A percentile compares a stretch with the other conserved stretches of the same genome.
These are phyloP conservation scores for Pythium plurisporium DNA, from an alignment of 352 stramenopile species.

Conservation along the genomic window DNA sequence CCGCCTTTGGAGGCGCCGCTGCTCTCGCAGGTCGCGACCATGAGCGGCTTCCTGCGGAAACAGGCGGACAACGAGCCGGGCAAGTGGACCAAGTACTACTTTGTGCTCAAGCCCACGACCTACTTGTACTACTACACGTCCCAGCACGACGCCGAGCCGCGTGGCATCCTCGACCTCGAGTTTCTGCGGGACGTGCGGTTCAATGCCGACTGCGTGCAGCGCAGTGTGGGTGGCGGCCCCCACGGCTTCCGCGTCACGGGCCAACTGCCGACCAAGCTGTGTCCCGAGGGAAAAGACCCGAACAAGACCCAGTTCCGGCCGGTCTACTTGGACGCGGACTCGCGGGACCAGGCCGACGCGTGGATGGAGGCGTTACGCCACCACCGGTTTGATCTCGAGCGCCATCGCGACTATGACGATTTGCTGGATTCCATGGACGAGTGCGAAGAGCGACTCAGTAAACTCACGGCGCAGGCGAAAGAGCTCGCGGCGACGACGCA, in stretches of 20 bases:
- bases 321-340: conserved; percentile 63
- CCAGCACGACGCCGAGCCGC: conserved; percentile 23
- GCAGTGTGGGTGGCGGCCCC: conserved; percentile 54
- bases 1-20: conserved; percentile 37
- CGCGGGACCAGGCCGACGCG: conserved; percentile 36
- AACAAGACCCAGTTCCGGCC: conserved; percentile 45
- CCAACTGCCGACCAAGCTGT: conserved; percentile 37
- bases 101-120: conserved; percentile 67
- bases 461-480: conserved; percentile 14
- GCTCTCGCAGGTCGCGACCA: conserved; percentile 45
- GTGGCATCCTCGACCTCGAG: conserved; percentile 76
- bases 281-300: conserved; percentile 10
- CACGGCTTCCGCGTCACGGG: conserved; percentile 71
- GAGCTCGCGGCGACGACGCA: conserved; percentile 7
- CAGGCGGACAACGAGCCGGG: conserved; percentile 78
- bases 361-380: conserved; percentile 72
- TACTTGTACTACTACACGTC: conserved; percentile 84
- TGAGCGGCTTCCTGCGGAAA: conserved; percentile 61
- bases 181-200: conserved; percentile 71
- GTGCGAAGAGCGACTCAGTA: conserved; percentile 26
- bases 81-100: conserved; percentile 79
- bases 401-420: conserved; percentile 37
- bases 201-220: conserved; percentile 73
- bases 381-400: conserved; percentile 61
- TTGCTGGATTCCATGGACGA: conserved; percentile 32